These are phyloP conservation scores for Kwoniella shandongensis DNA, from an alignment of 768 basidiomycete genomes.

Conservation along the genomic window DNA sequence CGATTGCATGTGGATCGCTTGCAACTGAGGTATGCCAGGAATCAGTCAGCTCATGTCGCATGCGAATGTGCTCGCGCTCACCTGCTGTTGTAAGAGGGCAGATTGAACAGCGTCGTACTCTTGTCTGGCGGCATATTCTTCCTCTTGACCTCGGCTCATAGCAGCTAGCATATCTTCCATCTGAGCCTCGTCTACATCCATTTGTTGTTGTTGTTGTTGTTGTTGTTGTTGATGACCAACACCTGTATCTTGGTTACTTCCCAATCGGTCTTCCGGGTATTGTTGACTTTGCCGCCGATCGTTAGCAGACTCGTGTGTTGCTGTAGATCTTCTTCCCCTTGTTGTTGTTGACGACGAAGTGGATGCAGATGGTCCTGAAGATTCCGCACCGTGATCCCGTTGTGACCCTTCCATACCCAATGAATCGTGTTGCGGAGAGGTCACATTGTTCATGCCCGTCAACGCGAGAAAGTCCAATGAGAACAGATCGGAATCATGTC, in stretches of 20 bases:
- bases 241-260: background rate
- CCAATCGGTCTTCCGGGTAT: too few relatives aligned
- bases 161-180: conserved; percentile 1
- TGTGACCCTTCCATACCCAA: background rate
- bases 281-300: too few relatives aligned
- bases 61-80: background rate
- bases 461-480: conserved; percentile 1
- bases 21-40: conserved; percentile 32
- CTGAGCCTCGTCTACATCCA: conserved; percentile 16
- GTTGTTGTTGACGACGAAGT: too few relatives aligned
- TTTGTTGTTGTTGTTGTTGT: too few relatives aligned
- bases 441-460: conserved; percentile 10
- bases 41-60: background rate
- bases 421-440: conserved; percentile 6
- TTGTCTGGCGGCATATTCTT: conserved; percentile 1
- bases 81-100: conserved; percentile 24
- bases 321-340: too few relatives aligned
- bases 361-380: background rate
- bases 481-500: background rate
- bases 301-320: too few relatives aligned
- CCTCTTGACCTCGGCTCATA: conserved; percentile 1
- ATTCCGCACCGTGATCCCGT: too few relatives aligned
- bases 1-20: conserved; percentile 52
- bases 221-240: too few relatives aligned
- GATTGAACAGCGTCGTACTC: conserved; percentile 20